Conservation (phyloP, 371 early-diverging fungal genomes). For the Encephalitozoon cuniculi region DNA sequence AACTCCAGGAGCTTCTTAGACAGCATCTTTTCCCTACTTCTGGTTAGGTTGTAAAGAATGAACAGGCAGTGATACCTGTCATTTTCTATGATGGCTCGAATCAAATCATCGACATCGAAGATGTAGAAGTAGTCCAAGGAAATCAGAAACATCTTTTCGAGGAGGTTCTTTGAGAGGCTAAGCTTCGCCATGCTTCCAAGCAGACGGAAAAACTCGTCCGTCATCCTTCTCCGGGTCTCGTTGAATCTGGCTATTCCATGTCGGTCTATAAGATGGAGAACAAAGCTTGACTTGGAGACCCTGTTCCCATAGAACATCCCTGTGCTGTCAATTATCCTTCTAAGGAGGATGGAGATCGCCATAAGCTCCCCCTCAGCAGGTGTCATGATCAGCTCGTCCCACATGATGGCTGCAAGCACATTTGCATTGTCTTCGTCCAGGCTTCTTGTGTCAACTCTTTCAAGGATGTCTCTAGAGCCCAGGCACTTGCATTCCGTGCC, state of each 20-base stretch:
- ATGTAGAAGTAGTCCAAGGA: not conserved
- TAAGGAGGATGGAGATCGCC: not conserved
- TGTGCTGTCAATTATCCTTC: not conserved
- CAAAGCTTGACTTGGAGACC: not conserved
- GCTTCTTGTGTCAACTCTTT: not conserved
- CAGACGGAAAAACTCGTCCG: not conserved
- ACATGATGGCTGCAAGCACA: not conserved
- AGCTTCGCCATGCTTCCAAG: not conserved
- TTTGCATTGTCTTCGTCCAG: constrained; percentile 1
- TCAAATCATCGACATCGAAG: not conserved
- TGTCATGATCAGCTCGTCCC: constrained; percentile 10
- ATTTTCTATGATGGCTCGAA: not conserved
- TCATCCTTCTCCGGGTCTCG: not conserved
- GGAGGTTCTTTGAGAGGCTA: not conserved
- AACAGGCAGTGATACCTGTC: not conserved
- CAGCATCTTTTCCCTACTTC: not conserved
- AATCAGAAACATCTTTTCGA: not conserved
- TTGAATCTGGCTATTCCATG: not conserved
- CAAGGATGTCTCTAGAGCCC: not conserved
- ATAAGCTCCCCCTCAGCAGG: constrained; percentile 17
- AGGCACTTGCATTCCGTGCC: not conserved
- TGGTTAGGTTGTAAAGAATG: not conserved
- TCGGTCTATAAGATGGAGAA: not conserved
- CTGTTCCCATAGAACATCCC: constrained; percentile 15
- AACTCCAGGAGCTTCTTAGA: not conserved